Base-by-base conservation (phyloP, 140 eudicot species). In the Ambrosia hybrid region DNA sequence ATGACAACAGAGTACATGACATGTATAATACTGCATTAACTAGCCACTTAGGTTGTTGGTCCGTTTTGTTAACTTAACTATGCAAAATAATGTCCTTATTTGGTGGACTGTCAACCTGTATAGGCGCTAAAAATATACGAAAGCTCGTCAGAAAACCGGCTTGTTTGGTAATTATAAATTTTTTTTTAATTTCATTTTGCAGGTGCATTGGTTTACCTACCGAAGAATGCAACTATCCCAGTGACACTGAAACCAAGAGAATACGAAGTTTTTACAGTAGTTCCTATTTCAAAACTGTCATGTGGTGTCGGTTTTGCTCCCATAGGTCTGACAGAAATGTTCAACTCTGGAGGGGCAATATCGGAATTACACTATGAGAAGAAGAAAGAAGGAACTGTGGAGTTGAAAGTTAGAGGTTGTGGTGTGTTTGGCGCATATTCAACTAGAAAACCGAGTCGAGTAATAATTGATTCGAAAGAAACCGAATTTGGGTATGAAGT, bases 311-410 rank as follows among this genome's bases (percentile, higher is more conserved):
- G 67, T 51, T 92, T 92, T 74, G 98, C 98, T 17, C 95, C 98
- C 0, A 79, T 92, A 37, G 98, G 98, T 49, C 88, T 92, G 12
- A 68, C 72, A 9, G 66, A 89, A 55, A 92, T 92, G 98, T 92
- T 87, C 72, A 92, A 92, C 74, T 89, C 98, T 6, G 98, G 98
- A 67, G 98, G 98, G 7, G 96, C 98, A 3, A 69, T 92, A 33
- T 83, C 81, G 53, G 89, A 85, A 51, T 14, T 92, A 38, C 81
- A 72, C 2, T 85, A 85, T 58, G 89, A 85, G 51, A 6, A n/a
- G 12, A 88, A 83, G 60, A 81, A 64, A 51, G 59, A 76, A 39
- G 90, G 75, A 52, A 74, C 14, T 1, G 86, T 92, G 30, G 45
- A 56, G 51, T 49, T 92, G 76, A 82, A 84, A 79, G 90, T 82